These are phyloP conservation scores for Termitomyces sp. DNA, from an alignment of 768 basidiomycete species.

Conservation along the genomic window DNA sequence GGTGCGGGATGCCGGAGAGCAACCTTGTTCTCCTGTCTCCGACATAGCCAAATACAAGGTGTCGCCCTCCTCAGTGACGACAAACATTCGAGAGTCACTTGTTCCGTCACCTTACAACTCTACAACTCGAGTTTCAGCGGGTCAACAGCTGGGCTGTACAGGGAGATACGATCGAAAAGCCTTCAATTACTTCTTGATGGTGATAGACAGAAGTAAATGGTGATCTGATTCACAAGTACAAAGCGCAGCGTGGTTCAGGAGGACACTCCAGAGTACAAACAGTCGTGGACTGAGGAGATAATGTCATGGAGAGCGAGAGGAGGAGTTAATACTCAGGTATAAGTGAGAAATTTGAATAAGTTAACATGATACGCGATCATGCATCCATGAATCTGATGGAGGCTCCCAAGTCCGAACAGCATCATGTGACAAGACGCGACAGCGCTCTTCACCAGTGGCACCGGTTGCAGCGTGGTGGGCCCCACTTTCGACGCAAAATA, in stretches of 20 bases:
- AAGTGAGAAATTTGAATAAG: background rate
- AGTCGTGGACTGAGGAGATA: background rate
- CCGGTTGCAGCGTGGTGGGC: no score
- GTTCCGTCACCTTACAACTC: background rate
- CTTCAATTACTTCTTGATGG: background rate
- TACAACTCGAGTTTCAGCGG: background rate
- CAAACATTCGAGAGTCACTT: background rate
- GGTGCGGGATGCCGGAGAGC: background rate
- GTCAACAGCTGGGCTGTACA: conserved; percentile 1
- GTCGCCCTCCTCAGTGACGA: background rate
- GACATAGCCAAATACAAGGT: background rate
- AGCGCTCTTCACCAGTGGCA: no score
- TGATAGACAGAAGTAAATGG: background rate
- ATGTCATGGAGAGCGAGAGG: background rate
- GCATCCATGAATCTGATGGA: background rate
- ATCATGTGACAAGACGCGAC: background rate
- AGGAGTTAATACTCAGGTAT: background rate
- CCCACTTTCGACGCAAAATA: background rate
- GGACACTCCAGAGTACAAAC: background rate
- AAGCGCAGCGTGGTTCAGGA: background rate
- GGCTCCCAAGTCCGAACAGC: background rate
- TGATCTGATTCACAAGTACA: background rate
- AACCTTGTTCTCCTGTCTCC: conserved; percentile 5
- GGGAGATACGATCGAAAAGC: background rate
- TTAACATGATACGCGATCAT: no score